phyloP scores from a whole-genome alignment of 495 filamentous ascomycete genomes.

The Hypomontagnella submonticulosa region DNA sequence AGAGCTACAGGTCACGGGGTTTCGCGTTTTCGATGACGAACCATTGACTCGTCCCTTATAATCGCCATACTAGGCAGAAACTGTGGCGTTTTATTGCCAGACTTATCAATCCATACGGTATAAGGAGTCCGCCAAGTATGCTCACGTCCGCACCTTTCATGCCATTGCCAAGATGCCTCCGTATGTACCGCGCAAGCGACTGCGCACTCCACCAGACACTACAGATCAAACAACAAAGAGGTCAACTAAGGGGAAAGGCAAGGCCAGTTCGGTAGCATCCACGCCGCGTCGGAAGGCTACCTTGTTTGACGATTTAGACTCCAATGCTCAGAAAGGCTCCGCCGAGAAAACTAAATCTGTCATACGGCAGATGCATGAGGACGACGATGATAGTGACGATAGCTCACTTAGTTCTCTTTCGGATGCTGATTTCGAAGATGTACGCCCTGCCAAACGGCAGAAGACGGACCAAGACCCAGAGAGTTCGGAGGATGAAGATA shows the following conservation, averaged over 20 bases:
- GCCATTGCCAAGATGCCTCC: constrained; percentile 55
- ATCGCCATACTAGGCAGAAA: not conserved
- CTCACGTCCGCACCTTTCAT: constrained; percentile 2
- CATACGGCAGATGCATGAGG: constrained; percentile 61
- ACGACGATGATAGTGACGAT: constrained; percentile 60
- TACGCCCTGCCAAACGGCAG: constrained; percentile 51
- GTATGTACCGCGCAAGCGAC: constrained; percentile 58
- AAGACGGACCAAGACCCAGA: constrained; percentile 34
- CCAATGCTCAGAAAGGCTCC: constrained; percentile 57
- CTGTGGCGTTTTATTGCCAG: not conserved
- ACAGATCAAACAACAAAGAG: constrained; percentile 21
- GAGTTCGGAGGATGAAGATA: constrained; percentile 68
- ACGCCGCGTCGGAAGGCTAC: constrained; percentile 61
- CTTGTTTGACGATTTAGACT: constrained; percentile 77
- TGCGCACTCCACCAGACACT: constrained; percentile 48
- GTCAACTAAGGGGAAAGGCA: constrained; percentile 31
- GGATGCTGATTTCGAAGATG: constrained; percentile 76
- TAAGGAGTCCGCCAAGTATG: not conserved
- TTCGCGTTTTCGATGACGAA: constrained; percentile 45
- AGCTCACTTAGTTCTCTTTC: constrained; percentile 70
- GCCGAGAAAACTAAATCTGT: constrained; percentile 62
- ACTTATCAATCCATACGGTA: not conserved
- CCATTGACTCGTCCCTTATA: constrained; percentile 11
- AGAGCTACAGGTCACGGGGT: constrained; percentile 42
- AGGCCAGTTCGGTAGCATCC: constrained; percentile 34